Evolutionary conservation across 495 filamentous ascomycete species (phyloP), one percentile per base, ranked within the genome.

Genomic region (Aspergillus coremiiformis): DNA sequence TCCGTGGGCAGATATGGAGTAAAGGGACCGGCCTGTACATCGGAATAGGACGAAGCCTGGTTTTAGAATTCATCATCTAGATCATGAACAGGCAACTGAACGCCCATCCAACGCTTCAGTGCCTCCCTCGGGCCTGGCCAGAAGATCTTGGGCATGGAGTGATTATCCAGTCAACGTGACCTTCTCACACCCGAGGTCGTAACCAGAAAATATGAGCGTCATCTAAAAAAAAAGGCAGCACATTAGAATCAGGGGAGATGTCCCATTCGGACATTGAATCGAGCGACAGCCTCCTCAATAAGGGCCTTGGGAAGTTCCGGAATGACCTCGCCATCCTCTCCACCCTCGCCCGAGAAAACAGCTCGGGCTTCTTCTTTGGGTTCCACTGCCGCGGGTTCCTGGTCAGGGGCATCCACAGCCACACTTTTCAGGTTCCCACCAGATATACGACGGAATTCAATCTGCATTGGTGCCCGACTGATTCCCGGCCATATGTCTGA

Each of bases 401-500:
- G 35, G 1, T 44, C 52, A 4, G 56, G 29, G 4, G 44, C 37
- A 4, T 57, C 52, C 0, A 53, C 44, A 27, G 49, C 43, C 12
- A 54, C 56, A 41, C 54, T 57, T 39, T 68, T 64, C 0, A 74
- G 56, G 17, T 61, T 61, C 15, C 68, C 71, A 1, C 73, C 73
- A 2, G 67, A 61, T 46, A 75, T 61, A 8, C 72, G 63, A 8
- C 57, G 57, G 20, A 87, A 74, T 45, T 81, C 69, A 44, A 82
- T 83, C 42, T 77, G 74, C 59, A 75, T 72, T 22, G 84, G 84
- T 26, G 74, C 75, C 41, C 78, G 72, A 49, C 76, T 73, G 23
- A 88, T 70, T 5, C 85, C 87, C 0, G 84, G 84, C 93, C 92
- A 98, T 35, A 98, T 82, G 60, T 96, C 94, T 2, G 83, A 81